Evolutionary conservation across 2,329 filamentous ascomycete genomes (phyloP).

Genomic region (Hymenotorrendiella dingleyae): DNA sequence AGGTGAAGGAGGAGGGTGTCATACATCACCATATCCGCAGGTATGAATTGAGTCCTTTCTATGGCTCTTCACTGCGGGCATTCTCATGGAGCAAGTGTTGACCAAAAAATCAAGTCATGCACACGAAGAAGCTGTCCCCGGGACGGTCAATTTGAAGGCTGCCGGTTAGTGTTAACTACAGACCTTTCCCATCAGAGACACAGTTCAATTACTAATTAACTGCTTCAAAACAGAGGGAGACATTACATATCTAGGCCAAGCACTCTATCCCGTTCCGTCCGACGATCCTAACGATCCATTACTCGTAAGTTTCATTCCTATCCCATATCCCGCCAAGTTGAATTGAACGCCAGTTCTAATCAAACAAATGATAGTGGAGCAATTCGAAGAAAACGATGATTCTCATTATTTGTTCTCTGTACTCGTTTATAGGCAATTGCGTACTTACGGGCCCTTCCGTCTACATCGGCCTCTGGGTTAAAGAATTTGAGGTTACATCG

Average conservation of each 20-base stretch:
- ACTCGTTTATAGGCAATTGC: conserved; percentile 54
- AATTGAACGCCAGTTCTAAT: too few species aligned
- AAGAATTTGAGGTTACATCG: conserved; percentile 45
- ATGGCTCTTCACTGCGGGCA: too few species aligned
- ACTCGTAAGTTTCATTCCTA: conserved; percentile 39
- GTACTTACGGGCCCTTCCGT: conserved; percentile 51
- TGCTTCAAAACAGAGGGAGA: conserved; percentile 49
- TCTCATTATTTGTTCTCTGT: conserved; percentile 45
- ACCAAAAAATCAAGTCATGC: conserved; percentile 39
- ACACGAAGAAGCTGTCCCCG: conserved; percentile 49
- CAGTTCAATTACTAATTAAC: too few species aligned
- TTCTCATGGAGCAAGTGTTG: too few species aligned
- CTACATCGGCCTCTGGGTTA: conserved; percentile 49
- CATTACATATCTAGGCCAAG: conserved; percentile 53
- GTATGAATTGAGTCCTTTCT: background rate
- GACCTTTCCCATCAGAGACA: too few species aligned
- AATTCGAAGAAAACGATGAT: conserved; percentile 51
- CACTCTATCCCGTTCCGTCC: conserved; percentile 54
- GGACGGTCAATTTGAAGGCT: conserved; percentile 48
- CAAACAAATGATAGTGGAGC: conserved; percentile 39
- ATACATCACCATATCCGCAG: background rate
- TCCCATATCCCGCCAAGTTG: too few species aligned
- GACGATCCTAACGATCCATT: conserved; percentile 57
- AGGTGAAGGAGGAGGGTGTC: too few species aligned
- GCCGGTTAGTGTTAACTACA: conserved; percentile 21